Conservation (phyloP, 768 basidiomycete genomes). For the Lactarius trivialis region DNA sequence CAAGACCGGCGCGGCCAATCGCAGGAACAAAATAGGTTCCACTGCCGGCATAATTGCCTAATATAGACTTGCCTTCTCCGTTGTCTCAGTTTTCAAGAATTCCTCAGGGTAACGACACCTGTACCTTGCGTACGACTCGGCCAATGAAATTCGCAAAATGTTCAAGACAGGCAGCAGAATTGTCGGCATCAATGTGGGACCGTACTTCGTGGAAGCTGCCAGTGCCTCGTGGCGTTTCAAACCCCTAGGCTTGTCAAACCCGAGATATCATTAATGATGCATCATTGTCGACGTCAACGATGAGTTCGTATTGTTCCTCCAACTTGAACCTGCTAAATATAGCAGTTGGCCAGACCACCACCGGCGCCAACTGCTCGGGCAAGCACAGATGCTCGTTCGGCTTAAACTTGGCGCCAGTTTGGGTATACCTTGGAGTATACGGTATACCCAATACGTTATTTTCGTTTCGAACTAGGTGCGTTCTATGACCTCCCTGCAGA, state of each 20-base stretch:
- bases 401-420: neutral
- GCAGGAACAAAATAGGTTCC: neutral
- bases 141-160: neutral
- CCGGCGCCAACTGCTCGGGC: neutral
- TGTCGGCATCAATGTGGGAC: neutral
- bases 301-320: neutral
- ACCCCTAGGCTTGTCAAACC: no score
- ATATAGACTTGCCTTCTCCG: neutral
- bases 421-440: neutral
- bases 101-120: neutral
- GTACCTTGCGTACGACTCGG: neutral
- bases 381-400: no score
- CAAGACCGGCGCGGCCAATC: neutral
- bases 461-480: neutral
- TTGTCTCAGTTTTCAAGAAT: neutral
- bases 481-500: neutral
- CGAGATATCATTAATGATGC: neutral
- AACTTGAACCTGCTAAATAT: neutral
- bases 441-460: neutral
- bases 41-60: slow-evolving; percentile 2
- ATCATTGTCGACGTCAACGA: no score
- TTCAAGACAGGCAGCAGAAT: neutral
- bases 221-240: neutral
- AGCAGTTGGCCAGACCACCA: neutral
- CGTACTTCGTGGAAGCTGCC: neutral